Conservation (phyloP, 83 land plant species). For the Isoetes engelmannii region DNA sequence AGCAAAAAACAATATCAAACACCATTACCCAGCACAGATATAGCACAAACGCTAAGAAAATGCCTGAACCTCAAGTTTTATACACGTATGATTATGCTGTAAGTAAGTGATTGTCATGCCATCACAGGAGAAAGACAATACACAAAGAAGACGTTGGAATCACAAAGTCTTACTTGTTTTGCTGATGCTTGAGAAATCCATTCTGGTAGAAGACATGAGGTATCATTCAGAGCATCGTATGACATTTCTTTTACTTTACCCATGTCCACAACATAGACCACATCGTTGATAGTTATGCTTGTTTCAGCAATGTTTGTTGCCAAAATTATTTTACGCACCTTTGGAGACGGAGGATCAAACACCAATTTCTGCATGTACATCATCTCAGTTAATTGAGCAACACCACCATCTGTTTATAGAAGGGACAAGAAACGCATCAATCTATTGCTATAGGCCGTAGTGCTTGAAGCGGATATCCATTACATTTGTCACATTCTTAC, state of each 20-base stretch:
- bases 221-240: slow-evolving; percentile 34
- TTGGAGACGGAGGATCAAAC: slow-evolving; percentile 28
- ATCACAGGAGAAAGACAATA: too few species aligned
- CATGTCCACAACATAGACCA: slow-evolving; percentile 31
- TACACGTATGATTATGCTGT: too few species aligned
- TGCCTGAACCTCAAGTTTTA: too few species aligned
- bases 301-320: slow-evolving; percentile 40
- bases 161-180: slow-evolving; percentile 6
- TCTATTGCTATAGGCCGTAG: too few species aligned
- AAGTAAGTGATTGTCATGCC: too few species aligned
- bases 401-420: too few species aligned
- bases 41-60: too few species aligned
- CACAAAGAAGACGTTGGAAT: not conserved
- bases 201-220: slow-evolving; percentile 29
- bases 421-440: too few species aligned
- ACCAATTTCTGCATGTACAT: slow-evolving; percentile 17
- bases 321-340: slow-evolving; percentile 31
- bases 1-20: too few species aligned
- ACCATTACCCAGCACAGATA: too few species aligned
- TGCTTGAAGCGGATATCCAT: too few species aligned
- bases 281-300: slow-evolving; percentile 35
- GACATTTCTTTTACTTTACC: slow-evolving; percentile 37
- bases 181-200: slow-evolving; percentile 37
- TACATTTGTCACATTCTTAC: too few species aligned
- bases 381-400: not conserved